Base-by-base conservation (phyloP, 352 stramenopile genomes). In the Pythium aquatile region DNA sequence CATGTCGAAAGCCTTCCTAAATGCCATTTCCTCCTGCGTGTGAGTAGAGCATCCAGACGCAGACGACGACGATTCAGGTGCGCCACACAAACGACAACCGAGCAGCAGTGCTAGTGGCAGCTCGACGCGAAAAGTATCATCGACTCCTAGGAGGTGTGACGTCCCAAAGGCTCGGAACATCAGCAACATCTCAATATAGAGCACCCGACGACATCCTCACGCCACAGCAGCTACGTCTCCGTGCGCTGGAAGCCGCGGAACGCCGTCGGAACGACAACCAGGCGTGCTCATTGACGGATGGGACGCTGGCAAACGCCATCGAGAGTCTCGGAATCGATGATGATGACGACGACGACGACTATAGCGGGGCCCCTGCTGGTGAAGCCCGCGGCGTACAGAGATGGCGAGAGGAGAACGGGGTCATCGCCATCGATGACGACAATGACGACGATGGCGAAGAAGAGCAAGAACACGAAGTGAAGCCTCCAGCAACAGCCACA, bases 161-260 rank as follows among this genome's bases (percentile, higher is more conserved):
- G 11, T 76, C 70, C 55, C 71, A 71, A 3, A 72, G 78, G 29
- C 67, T 85, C 29, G 75, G 74, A 4, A 29, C 44, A 29, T 7
- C 44, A 5, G 29, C n/a, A 2, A 17, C 44, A 4, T 29, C 44
- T 14, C 20, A 29, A 17, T 51, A 20, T 14, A 13, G n/a, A 29
- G 44, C 44, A 16, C n/a, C 20, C 20, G 5, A 8, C 10, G 44
- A 51, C n/a, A 51, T 55, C 16, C 49, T 76, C 5, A 68, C 70
- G 28, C 58, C 73, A 13, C 63, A 75, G 26, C 49, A 72, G 33
- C 67, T 86, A 14, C 67, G 75, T 33, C 42, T 37, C 13, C 81
- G 78, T n/a, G 68, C 78, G 10, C 40, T 86, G 10, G 76, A 78
- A n/a, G 79, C 78, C n/a, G 79, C 79, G 5, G 81, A 88, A 44